Evolutionary conservation across 2,329 filamentous ascomycete genomes (phyloP), one percentile per base, ranked within the genome.

Genomic region (Lizonia empirigonia): DNA sequence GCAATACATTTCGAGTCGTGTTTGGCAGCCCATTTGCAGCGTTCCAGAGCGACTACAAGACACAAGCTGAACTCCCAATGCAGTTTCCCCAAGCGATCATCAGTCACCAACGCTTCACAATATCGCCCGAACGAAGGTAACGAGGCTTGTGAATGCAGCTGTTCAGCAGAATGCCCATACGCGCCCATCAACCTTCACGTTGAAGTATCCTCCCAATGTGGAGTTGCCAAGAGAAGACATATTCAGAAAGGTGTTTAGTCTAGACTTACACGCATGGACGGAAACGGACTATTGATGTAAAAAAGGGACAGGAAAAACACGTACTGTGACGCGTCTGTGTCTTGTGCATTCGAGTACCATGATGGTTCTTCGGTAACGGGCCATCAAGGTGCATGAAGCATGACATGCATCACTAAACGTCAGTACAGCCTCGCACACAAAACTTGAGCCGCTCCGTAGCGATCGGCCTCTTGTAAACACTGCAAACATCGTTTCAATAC

Each of bases 331-430:
- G 44, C 37, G 33, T 22, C 8, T 19, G 36, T 37, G 32, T 37
- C 27, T 37, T 33, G 33, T 41, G 41, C 27, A 16, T 18, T 37
- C 35, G 58, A 64, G 63, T 55, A 66, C 63, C 63, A 46, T 63
- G 63, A 60, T 66, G 63, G 62, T 35, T 22, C 8, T 38, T 18
- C 38, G 35, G 39, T 37, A 20, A 22, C 45, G 53, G 46, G 39
- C 61, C 63, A 66, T 60, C 62, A 66, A 8, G 63, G 63, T 66
- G 55, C 55, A 35, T 49, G 47, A 44, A 27, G 49, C 38, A 15
- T 38, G 37, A 29, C 27, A 23, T 52, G 37, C 32, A 47, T 36
- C 36, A 33, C 20, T 18, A n/a, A 24, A 38, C n/a, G 1, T 42
- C 37, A 22, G n/a, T 19, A n/a, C 37, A 42, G 44, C 33, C 30